Percentiles rank a stretch among this genome's conserved stretches.
phyloP scores from a whole-genome alignment of 2,329 filamentous ascomycete genomes.

The Arthrobotrys sinensis region DNA sequence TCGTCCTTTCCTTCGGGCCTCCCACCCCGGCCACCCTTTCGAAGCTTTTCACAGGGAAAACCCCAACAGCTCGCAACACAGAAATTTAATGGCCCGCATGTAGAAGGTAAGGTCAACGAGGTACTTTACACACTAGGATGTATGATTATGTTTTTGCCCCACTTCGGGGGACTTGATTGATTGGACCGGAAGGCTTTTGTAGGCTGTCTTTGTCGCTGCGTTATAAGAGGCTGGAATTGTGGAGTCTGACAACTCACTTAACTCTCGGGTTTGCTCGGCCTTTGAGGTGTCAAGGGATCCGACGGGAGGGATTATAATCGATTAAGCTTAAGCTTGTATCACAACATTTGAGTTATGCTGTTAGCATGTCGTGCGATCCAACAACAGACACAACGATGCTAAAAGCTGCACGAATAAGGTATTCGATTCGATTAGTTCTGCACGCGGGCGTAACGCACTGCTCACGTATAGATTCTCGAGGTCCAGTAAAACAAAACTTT shows the following conservation, averaged over 20 bases:
- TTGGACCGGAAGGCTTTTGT: neutral
- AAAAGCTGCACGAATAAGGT: neutral
- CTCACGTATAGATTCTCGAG: neutral
- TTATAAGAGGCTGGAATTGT: neutral
- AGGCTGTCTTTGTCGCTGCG: neutral
- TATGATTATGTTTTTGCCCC: slow-evolving; percentile 1
- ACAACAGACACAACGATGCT: neutral
- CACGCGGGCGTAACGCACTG: neutral
- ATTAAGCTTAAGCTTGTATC: slow-evolving; percentile 32
- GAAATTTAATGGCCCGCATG: neutral
- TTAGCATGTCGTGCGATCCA: slow-evolving; percentile 9
- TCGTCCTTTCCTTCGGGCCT: slow-evolving; percentile 29
- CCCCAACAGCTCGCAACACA: slow-evolving; percentile 19
- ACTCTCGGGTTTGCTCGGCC: slow-evolving; percentile 7
- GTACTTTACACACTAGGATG: slow-evolving; percentile 19
- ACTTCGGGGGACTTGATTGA: neutral
- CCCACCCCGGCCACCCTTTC: neutral
- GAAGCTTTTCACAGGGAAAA: neutral
- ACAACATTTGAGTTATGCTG: neutral
- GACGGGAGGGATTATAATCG: neutral
- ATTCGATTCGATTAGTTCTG: neutral
- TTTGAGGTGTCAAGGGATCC: neutral
- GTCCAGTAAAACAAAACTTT: too few species aligned
- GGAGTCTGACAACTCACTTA: neutral
- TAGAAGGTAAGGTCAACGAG: neutral